Conservation (phyloP, 257 asterid species). For the Lavandula angustifolia region DNA sequence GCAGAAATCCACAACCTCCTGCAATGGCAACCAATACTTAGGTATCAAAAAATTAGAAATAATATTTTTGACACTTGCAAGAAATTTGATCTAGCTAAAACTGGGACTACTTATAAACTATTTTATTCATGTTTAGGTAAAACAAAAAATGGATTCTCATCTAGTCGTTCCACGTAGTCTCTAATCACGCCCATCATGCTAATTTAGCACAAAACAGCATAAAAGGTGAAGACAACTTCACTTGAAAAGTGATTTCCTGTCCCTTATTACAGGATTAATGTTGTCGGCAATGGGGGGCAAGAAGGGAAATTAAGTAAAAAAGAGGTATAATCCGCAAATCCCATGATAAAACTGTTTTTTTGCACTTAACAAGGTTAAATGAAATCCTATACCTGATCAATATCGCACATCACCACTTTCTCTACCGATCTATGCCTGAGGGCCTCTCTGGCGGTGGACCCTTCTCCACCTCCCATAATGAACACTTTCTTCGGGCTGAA, state of each 20-base stretch:
- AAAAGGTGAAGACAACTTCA: slow-evolving; percentile 19
- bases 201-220: slow-evolving; percentile 7
- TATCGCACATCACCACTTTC: slow-evolving; percentile 95
- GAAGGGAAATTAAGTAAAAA: slow-evolving; percentile 7
- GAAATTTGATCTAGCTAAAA: not conserved
- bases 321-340: slow-evolving; percentile 23
- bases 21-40: slow-evolving; percentile 14
- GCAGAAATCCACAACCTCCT: slow-evolving; percentile 97
- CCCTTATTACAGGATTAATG: slow-evolving; percentile 35
- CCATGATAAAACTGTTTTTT: slow-evolving; percentile 25
- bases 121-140: not conserved
- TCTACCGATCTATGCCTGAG: slow-evolving; percentile 74
- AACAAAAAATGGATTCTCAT: not conserved
- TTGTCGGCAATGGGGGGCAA: slow-evolving; percentile 25
- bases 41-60: not conserved
- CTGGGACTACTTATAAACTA: not conserved
- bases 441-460: slow-evolving; percentile 95
- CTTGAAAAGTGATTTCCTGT: slow-evolving; percentile 18
- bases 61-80: not conserved
- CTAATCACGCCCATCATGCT: slow-evolving; percentile 18
- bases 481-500: slow-evolving; percentile 75
- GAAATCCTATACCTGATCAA: slow-evolving; percentile 62
- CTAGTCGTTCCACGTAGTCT: not conserved
- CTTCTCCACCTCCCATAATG: slow-evolving; percentile 99
- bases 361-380: no score